These are phyloP conservation scores for Daldinia sp. DNA, from an alignment of 2,329 filamentous ascomycete genomes.

Conservation along the genomic window DNA sequence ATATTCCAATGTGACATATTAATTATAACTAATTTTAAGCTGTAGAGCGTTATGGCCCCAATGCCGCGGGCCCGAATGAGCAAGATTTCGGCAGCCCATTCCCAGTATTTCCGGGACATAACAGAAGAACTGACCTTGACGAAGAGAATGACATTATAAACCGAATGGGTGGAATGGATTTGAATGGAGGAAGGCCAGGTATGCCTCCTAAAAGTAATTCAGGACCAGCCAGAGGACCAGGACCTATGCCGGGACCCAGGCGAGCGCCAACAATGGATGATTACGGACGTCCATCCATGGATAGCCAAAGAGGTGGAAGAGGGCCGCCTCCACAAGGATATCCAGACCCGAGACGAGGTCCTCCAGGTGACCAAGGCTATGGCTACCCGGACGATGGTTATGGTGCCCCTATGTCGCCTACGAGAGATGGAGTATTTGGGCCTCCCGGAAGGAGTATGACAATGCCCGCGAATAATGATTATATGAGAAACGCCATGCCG, in stretches of 20 bases:
- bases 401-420: slow-evolving; percentile 53
- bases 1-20: background rate
- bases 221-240: slow-evolving; percentile 51
- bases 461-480: slow-evolving; percentile 64
- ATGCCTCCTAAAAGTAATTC: slow-evolving; percentile 48
- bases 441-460: slow-evolving; percentile 71
- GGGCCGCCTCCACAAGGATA: slow-evolving; percentile 55
- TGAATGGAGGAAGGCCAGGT: slow-evolving; percentile 50
- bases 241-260: slow-evolving; percentile 42
- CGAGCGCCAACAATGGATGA: slow-evolving; percentile 52
- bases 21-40: slow-evolving; percentile 37
- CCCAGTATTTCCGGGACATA: slow-evolving; percentile 58
- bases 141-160: slow-evolving; percentile 58
- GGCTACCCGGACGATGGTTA: slow-evolving; percentile 56
- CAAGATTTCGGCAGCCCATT: slow-evolving; percentile 58
- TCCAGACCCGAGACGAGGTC: slow-evolving; percentile 54
- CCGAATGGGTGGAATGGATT: slow-evolving; percentile 58
- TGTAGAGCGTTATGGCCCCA: slow-evolving; percentile 44
- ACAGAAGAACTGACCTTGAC: slow-evolving; percentile 55
- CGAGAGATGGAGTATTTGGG: slow-evolving; percentile 59
- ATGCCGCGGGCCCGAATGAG: slow-evolving; percentile 48
- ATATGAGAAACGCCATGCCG: slow-evolving; percentile 53
- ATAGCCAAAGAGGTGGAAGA: slow-evolving; percentile 51
- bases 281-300: slow-evolving; percentile 54
- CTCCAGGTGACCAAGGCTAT: slow-evolving; percentile 52